Evolutionary conservation across 1,139 yeast genomes (phyloP).

Genomic region (Candida glucosophila): DNA sequence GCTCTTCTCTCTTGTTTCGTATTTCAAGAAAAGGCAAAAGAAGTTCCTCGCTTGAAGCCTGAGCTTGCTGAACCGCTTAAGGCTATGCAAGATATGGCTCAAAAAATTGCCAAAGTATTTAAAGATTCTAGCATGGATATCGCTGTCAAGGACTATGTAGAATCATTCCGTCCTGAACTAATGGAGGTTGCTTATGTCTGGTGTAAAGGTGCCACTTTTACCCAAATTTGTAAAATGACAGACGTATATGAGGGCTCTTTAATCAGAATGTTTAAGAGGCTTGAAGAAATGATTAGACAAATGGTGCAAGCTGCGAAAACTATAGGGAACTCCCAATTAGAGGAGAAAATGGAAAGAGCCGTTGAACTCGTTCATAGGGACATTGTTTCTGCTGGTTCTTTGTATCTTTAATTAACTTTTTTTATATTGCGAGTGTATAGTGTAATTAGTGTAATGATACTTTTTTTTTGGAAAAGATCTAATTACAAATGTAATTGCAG

Average conservation of each 20-base stretch:
- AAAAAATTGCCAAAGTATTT: slow-evolving; percentile 78
- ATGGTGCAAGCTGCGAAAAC: slow-evolving; percentile 85
- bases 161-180: slow-evolving; percentile 80
- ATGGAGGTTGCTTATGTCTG: slow-evolving; percentile 97
- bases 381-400: slow-evolving; percentile 91
- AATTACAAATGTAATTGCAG: too few relatives aligned
- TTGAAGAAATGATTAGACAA: slow-evolving; percentile 89
- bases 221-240: slow-evolving; percentile 96
- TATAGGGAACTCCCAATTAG: slow-evolving; percentile 80
- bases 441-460: too few relatives aligned
- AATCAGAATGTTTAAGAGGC: slow-evolving; percentile 85
- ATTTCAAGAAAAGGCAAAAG: slow-evolving; percentile 92
- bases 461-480: too few relatives aligned
- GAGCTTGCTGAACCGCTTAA: slow-evolving; percentile 86
- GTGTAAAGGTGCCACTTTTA: slow-evolving; percentile 94
- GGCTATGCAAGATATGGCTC: slow-evolving; percentile 82
- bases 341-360: slow-evolving; percentile 83
- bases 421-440: too few relatives aligned
- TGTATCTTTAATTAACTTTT: slow-evolving; percentile 52
- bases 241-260: slow-evolving; percentile 97
- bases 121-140: slow-evolving; percentile 85
- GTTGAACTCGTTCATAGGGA: slow-evolving; percentile 86
- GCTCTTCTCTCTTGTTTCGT: slow-evolving; percentile 90
- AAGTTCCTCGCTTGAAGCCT: slow-evolving; percentile 74
- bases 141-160: slow-evolving; percentile 85